These are phyloP conservation scores for Anisodus acutangulus DNA, from an alignment of 257 asterid genomes.

Conservation along the genomic window DNA sequence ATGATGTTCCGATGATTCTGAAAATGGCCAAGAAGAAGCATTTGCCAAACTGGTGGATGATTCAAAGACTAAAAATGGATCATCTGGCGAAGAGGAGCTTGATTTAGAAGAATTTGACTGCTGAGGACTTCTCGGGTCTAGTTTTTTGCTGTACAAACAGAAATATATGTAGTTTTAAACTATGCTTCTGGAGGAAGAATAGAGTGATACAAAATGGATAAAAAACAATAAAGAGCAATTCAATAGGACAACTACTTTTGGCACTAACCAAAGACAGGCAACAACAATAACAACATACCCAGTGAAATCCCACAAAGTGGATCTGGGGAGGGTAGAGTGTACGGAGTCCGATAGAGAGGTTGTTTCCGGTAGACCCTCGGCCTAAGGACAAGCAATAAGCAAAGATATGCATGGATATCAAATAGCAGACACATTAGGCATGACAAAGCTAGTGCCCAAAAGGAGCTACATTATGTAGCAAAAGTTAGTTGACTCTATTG, in stretches of 20 bases:
- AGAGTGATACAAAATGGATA: neutral
- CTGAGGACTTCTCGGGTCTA: conserved; percentile 38
- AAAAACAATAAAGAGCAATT: neutral
- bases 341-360: no score
- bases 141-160: conserved; percentile 41
- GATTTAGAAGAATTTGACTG: conserved; percentile 49
- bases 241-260: neutral
- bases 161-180: conserved; percentile 1
- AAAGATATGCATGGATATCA: neutral
- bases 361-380: no score
- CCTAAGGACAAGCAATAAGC: no score
- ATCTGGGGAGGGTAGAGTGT: no score
- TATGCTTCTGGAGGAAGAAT: neutral
- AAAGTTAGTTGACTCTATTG: neutral
- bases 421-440: neutral
- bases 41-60: conserved; percentile 45
- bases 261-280: neutral
- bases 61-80: conserved; percentile 66
- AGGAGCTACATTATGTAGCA: conserved; percentile 26
- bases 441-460: neutral
- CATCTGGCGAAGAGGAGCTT: conserved; percentile 52
- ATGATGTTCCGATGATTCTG: conserved; percentile 41
- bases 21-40: conserved; percentile 56
- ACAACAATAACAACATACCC: no score
- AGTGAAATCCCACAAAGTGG: no score